phyloP scores from a whole-genome alignment of 2,329 filamentous ascomycete genomes.

The Curvularia hawaiiensis region DNA sequence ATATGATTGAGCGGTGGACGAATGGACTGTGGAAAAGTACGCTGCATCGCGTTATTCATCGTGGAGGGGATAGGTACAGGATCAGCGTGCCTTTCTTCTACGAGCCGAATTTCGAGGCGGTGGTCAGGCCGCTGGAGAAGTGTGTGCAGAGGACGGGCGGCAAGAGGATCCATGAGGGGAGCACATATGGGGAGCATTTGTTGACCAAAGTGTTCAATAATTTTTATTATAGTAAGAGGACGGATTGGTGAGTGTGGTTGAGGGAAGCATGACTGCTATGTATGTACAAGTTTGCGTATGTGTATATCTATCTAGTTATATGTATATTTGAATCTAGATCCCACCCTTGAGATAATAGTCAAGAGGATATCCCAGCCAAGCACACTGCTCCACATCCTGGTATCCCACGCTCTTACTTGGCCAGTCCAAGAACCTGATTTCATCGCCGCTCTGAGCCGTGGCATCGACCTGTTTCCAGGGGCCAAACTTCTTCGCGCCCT shows the following conservation, averaged over 20 bases:
- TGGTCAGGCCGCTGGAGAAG: constrained; percentile 45
- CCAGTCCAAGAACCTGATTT: constrained; percentile 54
- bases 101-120: constrained; percentile 52
- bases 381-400: constrained; percentile 59
- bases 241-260: constrained; percentile 25
- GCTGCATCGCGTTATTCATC: constrained; percentile 54
- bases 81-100: constrained; percentile 57
- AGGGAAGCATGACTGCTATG: background rate
- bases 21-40: constrained; percentile 52
- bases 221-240: constrained; percentile 44
- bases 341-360: constrained; percentile 43
- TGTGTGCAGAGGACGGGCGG: constrained; percentile 42
- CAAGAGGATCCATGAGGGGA: constrained; percentile 36
- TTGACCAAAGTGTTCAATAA: constrained; percentile 51
- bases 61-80: constrained; percentile 43
- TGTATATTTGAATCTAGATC: background rate
- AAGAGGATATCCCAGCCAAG: constrained; percentile 40
- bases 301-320: background rate
- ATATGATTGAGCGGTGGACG: constrained; percentile 56
- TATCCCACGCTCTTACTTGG: constrained; percentile 53
- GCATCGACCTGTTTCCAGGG: constrained; percentile 41
- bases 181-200: constrained; percentile 52
- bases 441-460: constrained; percentile 37
- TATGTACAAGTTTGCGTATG: background rate
- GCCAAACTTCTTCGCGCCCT: constrained; percentile 49